These are phyloP conservation scores for Salix brachista DNA, from an alignment of 345 rosid species.

Conservation along the genomic window DNA sequence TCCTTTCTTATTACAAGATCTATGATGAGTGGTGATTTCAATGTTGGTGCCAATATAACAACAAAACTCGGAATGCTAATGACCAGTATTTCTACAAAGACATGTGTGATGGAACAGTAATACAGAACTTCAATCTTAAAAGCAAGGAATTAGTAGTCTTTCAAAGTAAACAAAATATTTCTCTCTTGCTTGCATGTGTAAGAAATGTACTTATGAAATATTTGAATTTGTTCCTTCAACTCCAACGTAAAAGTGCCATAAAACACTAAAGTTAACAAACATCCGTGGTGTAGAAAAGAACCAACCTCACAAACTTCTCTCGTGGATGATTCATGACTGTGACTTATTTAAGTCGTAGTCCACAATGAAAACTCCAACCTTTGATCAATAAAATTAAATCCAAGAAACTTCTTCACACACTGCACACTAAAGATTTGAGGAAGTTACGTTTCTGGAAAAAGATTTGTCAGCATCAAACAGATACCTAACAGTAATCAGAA, in stretches of 20 bases:
- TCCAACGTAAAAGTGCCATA: neutral
- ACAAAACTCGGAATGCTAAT: neutral
- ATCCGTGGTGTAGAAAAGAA: neutral
- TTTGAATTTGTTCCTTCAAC: neutral
- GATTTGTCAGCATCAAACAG: too few relatives aligned
- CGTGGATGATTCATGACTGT: constrained; percentile 44
- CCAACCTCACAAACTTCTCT: constrained; percentile 63
- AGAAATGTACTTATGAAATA: neutral
- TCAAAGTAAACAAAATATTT: neutral
- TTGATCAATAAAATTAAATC: constrained; percentile 2
- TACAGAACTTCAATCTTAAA: neutral
- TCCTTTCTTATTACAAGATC: neutral
- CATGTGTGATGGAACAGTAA: neutral
- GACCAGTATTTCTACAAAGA: neutral
- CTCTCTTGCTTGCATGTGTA: neutral
- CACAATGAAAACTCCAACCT: constrained; percentile 10
- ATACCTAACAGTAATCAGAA: too few relatives aligned
- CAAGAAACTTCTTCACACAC: constrained; percentile 16
- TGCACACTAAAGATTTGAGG: neutral
- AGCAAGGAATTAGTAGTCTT: neutral
- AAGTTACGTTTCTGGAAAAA: too few relatives aligned
- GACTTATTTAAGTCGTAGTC: neutral
- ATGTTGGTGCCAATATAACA: neutral
- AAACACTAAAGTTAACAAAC: neutral
- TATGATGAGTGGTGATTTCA: neutral